Conservation (phyloP, 164 flowering plant species). For the Vitis vinifera region ASM3070453v1 NC_081810.1:8708501-8709000, state of each 20-base stretch:
- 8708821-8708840: no score
- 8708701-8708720: conserved; percentile 44
- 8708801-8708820: background rate
- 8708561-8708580: conserved; percentile 50
- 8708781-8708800: no score
- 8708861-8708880: conserved; percentile 51
- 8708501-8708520: conserved; percentile 52
- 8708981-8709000: conserved; percentile 15
- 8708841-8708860: conserved; percentile 51
- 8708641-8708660: conserved; percentile 46
- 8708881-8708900: conserved; percentile 46
- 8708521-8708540: conserved; percentile 68
- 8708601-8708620: conserved; percentile 39
- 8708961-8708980: background rate
- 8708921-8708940: background rate
- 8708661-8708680: conserved; percentile 42
- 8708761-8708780: background rate
- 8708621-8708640: conserved; percentile 36
- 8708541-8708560: conserved; percentile 32
- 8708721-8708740: conserved; percentile 53
- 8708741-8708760: conserved; percentile 36
- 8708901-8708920: conserved; percentile 35
- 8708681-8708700: conserved; percentile 44
- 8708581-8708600: conserved; percentile 44
- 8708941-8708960: background rate